A percentile compares a stretch with the other conserved stretches of the same genome.
These are phyloP conservation scores for Tuctoria greenei DNA, from an alignment of 176 grass and related monocot species.

Conservation along the genomic window DNA sequence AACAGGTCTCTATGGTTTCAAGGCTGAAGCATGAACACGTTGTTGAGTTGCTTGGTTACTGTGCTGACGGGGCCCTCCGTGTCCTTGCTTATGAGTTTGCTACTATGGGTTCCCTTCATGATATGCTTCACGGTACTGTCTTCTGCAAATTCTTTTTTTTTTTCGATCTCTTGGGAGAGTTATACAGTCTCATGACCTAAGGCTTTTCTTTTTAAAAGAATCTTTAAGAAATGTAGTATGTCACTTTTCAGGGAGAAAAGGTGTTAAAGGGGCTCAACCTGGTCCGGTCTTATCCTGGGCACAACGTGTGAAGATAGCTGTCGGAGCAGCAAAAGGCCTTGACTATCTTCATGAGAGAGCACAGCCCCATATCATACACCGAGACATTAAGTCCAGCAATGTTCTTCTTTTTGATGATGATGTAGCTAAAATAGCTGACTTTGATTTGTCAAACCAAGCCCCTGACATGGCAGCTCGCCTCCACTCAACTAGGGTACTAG, in stretches of 20 bases:
- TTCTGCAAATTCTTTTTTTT: slow-evolving; percentile 40
- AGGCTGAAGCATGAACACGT: slow-evolving; percentile 82
- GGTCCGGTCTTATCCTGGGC: slow-evolving; percentile 72
- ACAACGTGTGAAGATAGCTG: slow-evolving; percentile 78
- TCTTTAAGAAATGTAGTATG: neutral
- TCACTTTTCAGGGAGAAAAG: slow-evolving; percentile 60
- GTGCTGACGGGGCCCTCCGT: slow-evolving; percentile 58
- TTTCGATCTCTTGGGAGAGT: neutral
- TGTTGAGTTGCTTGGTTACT: slow-evolving; percentile 84
- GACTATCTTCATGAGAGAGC: slow-evolving; percentile 86
- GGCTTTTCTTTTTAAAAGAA: neutral
- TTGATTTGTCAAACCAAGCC: slow-evolving; percentile 85
- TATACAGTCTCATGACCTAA: no score
- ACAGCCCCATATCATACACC: slow-evolving; percentile 74
- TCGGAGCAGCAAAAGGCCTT: slow-evolving; percentile 79
- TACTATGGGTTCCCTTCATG: slow-evolving; percentile 85
- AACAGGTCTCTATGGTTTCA: slow-evolving; percentile 69
- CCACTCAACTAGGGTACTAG: slow-evolving; percentile 87
- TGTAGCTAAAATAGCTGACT: slow-evolving; percentile 78
- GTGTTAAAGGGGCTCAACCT: slow-evolving; percentile 85
- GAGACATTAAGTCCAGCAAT: slow-evolving; percentile 88
- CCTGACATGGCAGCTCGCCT: slow-evolving; percentile 84
- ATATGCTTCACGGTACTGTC: slow-evolving; percentile 75
- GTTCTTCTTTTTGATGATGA: slow-evolving; percentile 80
- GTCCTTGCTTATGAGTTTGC: slow-evolving; percentile 76